Percentiles rank a stretch among this genome's conserved stretches.
phyloP scores from a whole-genome alignment of 768 basidiomycete genomes.

The Auricularia auricula-judae region DNA sequence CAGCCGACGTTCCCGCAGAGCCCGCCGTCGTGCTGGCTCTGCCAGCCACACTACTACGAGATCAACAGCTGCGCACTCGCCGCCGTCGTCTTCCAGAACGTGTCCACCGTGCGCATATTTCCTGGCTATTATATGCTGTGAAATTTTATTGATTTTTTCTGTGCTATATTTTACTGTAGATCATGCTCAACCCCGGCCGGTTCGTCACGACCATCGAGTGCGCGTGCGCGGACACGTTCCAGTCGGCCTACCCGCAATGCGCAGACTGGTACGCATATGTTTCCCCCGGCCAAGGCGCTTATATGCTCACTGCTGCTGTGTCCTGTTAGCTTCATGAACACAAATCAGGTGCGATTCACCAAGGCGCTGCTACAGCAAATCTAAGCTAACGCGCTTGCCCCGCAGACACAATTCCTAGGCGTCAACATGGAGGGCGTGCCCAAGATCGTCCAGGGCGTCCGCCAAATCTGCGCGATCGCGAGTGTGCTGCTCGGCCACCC shows the following conservation, averaged over 20 bases:
- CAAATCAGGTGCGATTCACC: conserved; percentile 25
- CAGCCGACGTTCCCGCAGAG: conserved; percentile 39
- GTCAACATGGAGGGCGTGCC: conserved; percentile 32
- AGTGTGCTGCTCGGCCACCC: conserved; percentile 45
- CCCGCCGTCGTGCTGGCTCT: conserved; percentile 50
- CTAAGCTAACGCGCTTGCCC: neutral
- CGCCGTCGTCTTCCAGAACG: conserved; percentile 45
- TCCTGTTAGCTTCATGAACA: conserved; percentile 38
- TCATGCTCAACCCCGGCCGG: conserved; percentile 52
- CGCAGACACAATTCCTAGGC: conserved; percentile 35
- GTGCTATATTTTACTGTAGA: conserved; percentile 20
- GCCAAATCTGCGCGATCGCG: conserved; percentile 38
- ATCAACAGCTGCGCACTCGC: conserved; percentile 51
- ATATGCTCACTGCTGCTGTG: neutral
- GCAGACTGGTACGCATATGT: conserved; percentile 44
- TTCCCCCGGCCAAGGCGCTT: neutral
- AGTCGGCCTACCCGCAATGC: conserved; percentile 45
- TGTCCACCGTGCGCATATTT: conserved; percentile 32
- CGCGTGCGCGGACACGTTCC: conserved; percentile 42
- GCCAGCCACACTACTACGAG: conserved; percentile 36
- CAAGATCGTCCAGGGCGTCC: conserved; percentile 36
- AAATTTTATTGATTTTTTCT: neutral
- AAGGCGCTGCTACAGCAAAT: neutral
- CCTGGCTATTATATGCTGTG: neutral
- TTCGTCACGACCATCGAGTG: conserved; percentile 56